Conservation (phyloP, 2,329 filamentous ascomycete species). For the Paracoccidioides lutzii region DNA sequence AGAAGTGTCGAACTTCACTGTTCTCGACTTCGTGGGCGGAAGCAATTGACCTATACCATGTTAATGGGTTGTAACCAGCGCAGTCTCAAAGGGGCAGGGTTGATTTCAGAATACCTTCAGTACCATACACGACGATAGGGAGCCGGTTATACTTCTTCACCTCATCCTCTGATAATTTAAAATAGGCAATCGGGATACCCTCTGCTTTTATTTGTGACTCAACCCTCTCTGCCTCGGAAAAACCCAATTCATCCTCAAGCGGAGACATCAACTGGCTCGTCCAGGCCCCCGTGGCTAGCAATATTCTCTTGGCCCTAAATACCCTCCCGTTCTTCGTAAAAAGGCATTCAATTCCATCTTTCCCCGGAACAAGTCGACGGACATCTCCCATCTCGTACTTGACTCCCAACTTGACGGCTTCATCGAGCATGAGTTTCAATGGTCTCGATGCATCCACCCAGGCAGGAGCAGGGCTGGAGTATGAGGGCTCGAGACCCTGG, state of each 20-base stretch:
- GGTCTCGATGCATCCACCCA: slow-evolving; percentile 42
- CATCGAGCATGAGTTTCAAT: slow-evolving; percentile 32
- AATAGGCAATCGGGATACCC: slow-evolving; percentile 47
- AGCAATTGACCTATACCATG: slow-evolving; percentile 29
- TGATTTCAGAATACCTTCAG: slow-evolving; percentile 19
- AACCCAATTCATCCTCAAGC: slow-evolving; percentile 30
- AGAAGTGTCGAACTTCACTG: slow-evolving; percentile 49
- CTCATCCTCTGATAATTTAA: slow-evolving; percentile 39
- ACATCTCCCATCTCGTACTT: slow-evolving; percentile 34
- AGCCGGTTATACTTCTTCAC: slow-evolving; percentile 36
- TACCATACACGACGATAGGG: slow-evolving; percentile 42
- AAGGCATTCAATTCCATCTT: slow-evolving; percentile 33
- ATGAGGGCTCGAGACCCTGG: slow-evolving; percentile 29
- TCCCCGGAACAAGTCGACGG: slow-evolving; percentile 30
- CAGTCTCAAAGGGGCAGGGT: background rate
- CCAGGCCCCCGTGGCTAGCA: slow-evolving; percentile 46
- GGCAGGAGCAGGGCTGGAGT: slow-evolving; percentile 40
- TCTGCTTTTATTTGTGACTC: slow-evolving; percentile 46
- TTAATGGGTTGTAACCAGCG: background rate
- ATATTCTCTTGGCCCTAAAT: slow-evolving; percentile 40
- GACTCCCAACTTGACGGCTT: slow-evolving; percentile 34
- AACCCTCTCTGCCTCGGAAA: slow-evolving; percentile 37
- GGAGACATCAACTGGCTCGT: slow-evolving; percentile 43
- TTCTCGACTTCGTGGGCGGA: slow-evolving; percentile 36
- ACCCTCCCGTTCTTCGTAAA: slow-evolving; percentile 34